phyloP scores from a whole-genome alignment of 441 rosid genomes.

The Gossypium davidsonii region DNA sequence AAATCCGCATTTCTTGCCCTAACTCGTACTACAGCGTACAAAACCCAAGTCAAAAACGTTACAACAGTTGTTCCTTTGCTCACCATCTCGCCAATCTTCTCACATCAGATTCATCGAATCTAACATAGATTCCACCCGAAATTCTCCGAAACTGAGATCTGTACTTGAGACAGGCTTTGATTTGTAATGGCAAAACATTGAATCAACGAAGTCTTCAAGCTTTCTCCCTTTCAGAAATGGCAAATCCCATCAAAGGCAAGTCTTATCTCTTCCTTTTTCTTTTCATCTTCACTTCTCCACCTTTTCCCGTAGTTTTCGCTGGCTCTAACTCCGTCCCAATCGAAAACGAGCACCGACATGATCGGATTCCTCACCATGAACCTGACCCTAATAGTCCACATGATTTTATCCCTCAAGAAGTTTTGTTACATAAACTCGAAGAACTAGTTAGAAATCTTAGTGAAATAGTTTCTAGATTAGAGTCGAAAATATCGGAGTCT shows the following conservation, averaged over 20 bases:
- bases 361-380: constrained; percentile 6
- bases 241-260: constrained; percentile 51
- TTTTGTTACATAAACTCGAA: constrained; percentile 53
- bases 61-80: neutral
- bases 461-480: constrained; percentile 61
- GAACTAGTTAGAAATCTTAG: constrained; percentile 68
- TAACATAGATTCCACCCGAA: constrained; percentile 39
- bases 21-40: constrained; percentile 11
- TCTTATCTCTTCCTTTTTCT: constrained; percentile 37
- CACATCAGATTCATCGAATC: constrained; percentile 27
- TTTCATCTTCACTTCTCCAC: constrained; percentile 31
- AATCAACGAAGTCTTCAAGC: constrained; percentile 18
- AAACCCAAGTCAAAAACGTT: constrained; percentile 29
- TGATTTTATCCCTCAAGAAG: constrained; percentile 35
- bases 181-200: constrained; percentile 32
- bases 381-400: constrained; percentile 16
- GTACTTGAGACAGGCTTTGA: constrained; percentile 16
- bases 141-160: constrained; percentile 25
- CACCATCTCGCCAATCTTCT: constrained; percentile 7
- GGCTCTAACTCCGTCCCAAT: constrained; percentile 25
- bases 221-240: constrained; percentile 38
- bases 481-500: constrained; percentile 41
- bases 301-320: constrained; percentile 15
- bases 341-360: constrained; percentile 28
- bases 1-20: constrained; percentile 27